These are phyloP conservation scores for Podila verticillata DNA, from an alignment of 192 early-diverging fungal species.

Conservation along the genomic window DNA sequence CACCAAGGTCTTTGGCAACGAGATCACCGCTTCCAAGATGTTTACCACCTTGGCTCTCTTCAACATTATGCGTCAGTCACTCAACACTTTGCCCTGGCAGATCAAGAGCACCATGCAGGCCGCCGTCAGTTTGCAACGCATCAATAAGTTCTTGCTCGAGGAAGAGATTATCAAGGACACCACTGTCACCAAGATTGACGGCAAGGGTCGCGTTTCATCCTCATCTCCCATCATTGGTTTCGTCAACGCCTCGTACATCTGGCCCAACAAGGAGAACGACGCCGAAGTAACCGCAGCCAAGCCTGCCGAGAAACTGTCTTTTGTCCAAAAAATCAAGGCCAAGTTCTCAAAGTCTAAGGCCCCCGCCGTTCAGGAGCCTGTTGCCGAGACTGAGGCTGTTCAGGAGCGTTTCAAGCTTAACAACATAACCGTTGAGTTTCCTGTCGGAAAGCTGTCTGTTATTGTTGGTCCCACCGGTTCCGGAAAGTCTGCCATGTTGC, in stretches of 20 bases:
- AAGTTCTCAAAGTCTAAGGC: slow-evolving; percentile 19
- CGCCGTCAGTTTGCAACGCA: slow-evolving; percentile 70
- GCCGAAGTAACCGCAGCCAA: neutral
- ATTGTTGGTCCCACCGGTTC: slow-evolving; percentile 88
- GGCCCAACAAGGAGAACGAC: slow-evolving; percentile 41
- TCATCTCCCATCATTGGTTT: slow-evolving; percentile 57
- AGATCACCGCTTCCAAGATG: slow-evolving; percentile 67
- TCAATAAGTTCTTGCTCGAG: slow-evolving; percentile 83
- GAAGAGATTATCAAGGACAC: slow-evolving; percentile 72
- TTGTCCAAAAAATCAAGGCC: slow-evolving; percentile 17
- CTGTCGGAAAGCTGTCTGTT: slow-evolving; percentile 75
- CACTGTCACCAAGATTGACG: slow-evolving; percentile 33
- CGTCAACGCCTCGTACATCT: slow-evolving; percentile 37
- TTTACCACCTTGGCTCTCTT: slow-evolving; percentile 82
- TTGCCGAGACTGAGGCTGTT: slow-evolving; percentile 15
- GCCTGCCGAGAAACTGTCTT: slow-evolving; percentile 26
- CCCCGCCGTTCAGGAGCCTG: slow-evolving; percentile 6
- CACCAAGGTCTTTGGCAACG: slow-evolving; percentile 65
- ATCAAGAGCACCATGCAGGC: slow-evolving; percentile 68
- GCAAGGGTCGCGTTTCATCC: slow-evolving; percentile 56
- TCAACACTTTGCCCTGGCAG: slow-evolving; percentile 70
- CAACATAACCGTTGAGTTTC: slow-evolving; percentile 75
- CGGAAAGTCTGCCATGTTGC: slow-evolving; percentile 89
- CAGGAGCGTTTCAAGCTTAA: slow-evolving; percentile 62
- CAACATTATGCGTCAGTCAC: slow-evolving; percentile 71